Evolutionary conservation across 169 alveolate species (phyloP).

Genomic region (Babesia ovis): DNA sequence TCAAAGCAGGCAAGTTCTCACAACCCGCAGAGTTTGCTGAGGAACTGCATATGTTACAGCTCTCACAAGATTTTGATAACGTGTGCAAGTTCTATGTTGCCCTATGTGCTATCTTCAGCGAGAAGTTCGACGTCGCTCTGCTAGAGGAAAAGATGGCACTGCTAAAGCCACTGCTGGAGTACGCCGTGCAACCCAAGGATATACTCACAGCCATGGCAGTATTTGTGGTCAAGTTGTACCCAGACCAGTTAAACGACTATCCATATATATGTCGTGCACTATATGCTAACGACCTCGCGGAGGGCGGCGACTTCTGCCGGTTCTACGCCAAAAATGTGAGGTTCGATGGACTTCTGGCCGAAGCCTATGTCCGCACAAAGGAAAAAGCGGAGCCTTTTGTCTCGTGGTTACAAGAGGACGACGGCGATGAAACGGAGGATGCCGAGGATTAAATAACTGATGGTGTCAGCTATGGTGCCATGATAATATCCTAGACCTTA

Average conservation of each 20-base stretch:
- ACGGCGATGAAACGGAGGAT: slow-evolving; percentile 18
- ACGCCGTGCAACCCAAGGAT: slow-evolving; percentile 76
- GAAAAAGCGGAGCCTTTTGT: slow-evolving; percentile 82
- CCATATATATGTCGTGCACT: slow-evolving; percentile 81
- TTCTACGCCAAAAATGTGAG: slow-evolving; percentile 66
- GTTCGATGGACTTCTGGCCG: slow-evolving; percentile 53
- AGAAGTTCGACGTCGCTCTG: slow-evolving; percentile 35
- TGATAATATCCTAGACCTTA: not conserved
- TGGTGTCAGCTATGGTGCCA: not conserved
- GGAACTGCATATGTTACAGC: slow-evolving; percentile 88
- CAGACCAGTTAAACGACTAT: slow-evolving; percentile 70
- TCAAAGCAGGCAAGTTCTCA: slow-evolving; percentile 64
- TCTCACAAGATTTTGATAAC: slow-evolving; percentile 87
- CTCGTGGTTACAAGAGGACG: slow-evolving; percentile 75
- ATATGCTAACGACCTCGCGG: slow-evolving; percentile 79
- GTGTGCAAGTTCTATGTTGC: slow-evolving; percentile 78
- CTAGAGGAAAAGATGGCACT: slow-evolving; percentile 72
- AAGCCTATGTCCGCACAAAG: slow-evolving; percentile 67
- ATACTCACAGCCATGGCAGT: slow-evolving; percentile 78
- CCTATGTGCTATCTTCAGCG: slow-evolving; percentile 72
- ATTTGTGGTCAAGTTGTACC: slow-evolving; percentile 74
- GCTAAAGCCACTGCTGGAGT: slow-evolving; percentile 72
- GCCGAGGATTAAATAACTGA: not conserved
- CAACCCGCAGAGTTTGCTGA: slow-evolving; percentile 80
- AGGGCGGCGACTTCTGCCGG: slow-evolving; percentile 76